Conservation (phyloP, 805 yeast species). For the Saccharomycopsis microspora region DNA sequence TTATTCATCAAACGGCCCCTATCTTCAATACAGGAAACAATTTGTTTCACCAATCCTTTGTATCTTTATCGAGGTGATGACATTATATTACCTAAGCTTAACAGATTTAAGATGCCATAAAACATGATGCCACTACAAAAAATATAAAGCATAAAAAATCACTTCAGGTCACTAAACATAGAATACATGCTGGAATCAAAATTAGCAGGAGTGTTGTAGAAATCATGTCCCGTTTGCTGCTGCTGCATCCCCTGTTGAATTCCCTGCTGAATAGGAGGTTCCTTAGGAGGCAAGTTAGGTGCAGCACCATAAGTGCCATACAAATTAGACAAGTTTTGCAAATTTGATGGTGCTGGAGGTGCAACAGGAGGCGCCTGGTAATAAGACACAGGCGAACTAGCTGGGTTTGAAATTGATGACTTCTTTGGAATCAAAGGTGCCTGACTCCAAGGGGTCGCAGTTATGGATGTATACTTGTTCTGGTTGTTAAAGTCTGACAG, state of each 20-base stretch:
- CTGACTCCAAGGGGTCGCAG: constrained; percentile 10
- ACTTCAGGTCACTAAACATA: constrained; percentile 10
- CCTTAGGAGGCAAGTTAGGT: constrained; percentile 11
- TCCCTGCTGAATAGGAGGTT: constrained; percentile 6
- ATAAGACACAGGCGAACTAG: constrained; percentile 5
- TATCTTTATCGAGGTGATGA: too few species aligned
- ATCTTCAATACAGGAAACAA: too few species aligned
- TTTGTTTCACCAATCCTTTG: too few species aligned
- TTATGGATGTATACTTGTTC: constrained; percentile 18
- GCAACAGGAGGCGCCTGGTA: constrained; percentile 6
- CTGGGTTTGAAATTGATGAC: constrained; percentile 3
- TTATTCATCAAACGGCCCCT: too few species aligned
- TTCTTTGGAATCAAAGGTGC: constrained; percentile 12
- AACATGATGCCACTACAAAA: too few species aligned
- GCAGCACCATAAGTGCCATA: neutral
- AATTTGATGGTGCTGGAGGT: constrained; percentile 1
- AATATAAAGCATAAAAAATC: neutral
- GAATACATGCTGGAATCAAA: constrained; percentile 38
- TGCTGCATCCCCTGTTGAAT: constrained; percentile 18
- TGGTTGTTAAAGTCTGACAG: constrained; percentile 19
- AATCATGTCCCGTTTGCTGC: constrained; percentile 26
- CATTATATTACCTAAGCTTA: too few species aligned
- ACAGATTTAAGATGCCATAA: too few species aligned
- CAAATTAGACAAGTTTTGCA: neutral
- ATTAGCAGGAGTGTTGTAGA: constrained; percentile 40